phyloP scores from a whole-genome alignment of 2,329 filamentous ascomycete genomes.

The Aspergillus unguis region DNA sequence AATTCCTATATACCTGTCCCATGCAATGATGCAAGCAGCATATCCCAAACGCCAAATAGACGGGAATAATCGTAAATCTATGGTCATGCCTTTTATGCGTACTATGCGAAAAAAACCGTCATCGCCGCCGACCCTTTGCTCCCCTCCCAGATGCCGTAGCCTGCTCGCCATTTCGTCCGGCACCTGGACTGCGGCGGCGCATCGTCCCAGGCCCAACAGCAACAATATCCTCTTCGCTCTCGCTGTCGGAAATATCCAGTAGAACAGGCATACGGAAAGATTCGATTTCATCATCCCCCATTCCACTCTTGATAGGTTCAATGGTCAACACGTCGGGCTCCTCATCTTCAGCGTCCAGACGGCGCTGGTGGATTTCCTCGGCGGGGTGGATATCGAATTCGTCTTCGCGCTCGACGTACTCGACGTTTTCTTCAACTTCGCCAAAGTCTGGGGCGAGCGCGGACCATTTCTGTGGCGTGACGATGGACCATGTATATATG shows the following conservation, averaged over 20 bases:
- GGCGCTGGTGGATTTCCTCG: slow-evolving; percentile 87
- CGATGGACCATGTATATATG: slow-evolving; percentile 94
- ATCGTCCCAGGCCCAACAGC: slow-evolving; percentile 73
- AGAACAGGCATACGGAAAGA: slow-evolving; percentile 89
- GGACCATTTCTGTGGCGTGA: slow-evolving; percentile 94
- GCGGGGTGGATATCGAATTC: slow-evolving; percentile 97
- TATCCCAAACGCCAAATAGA: not conserved
- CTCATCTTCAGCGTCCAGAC: slow-evolving; percentile 88
- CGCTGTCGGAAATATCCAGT: slow-evolving; percentile 88
- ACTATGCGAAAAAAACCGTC: not conserved
- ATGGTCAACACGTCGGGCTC: slow-evolving; percentile 84
- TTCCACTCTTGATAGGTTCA: slow-evolving; percentile 62
- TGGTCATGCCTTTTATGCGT: not conserved
- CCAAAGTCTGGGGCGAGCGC: slow-evolving; percentile 94
- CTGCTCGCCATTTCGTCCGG: slow-evolving; percentile 50
- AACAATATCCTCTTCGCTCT: slow-evolving; percentile 85
- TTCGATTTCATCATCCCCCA: slow-evolving; percentile 54
- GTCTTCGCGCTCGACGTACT: slow-evolving; percentile 92
- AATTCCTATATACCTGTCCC: slow-evolving; percentile 1
- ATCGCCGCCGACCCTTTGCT: slow-evolving; percentile 33
- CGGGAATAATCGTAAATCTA: not conserved
- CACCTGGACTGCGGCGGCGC: slow-evolving; percentile 77
- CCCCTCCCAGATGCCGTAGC: slow-evolving; percentile 23
- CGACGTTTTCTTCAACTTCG: slow-evolving; percentile 96
- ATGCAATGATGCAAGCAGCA: not conserved